Evolutionary conservation across 768 basidiomycete species (phyloP).

Genomic region (Pisolithus orientalis): DNA sequence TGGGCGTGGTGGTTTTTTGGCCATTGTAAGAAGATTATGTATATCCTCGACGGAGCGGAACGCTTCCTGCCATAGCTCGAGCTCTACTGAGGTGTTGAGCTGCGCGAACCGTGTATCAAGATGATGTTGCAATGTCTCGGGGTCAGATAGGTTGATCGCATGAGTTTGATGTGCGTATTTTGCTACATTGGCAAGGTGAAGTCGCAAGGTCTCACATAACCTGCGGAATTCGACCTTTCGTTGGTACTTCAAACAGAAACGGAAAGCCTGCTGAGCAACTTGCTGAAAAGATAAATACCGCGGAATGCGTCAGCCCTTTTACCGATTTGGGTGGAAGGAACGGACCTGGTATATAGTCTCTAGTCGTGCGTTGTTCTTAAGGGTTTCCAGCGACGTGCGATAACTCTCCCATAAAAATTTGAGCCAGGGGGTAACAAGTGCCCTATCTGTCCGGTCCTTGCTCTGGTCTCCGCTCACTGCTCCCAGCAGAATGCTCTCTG

Average conservation of each 20-base stretch:
- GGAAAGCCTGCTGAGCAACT: slow-evolving; percentile 96
- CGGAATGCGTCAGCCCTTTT: neutral
- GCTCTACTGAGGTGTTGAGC: slow-evolving; percentile 92
- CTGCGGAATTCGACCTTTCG: slow-evolving; percentile 97
- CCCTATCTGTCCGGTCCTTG: slow-evolving; percentile 90
- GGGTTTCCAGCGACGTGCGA: slow-evolving; percentile 88
- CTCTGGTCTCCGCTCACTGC: slow-evolving; percentile 87
- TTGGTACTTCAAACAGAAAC: slow-evolving; percentile 89
- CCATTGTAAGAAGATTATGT: slow-evolving; percentile 89
- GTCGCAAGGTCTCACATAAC: slow-evolving; percentile 90
- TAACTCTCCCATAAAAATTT: slow-evolving; percentile 99
- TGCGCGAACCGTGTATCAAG: slow-evolving; percentile 97
- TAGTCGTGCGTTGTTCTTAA: slow-evolving; percentile 91
- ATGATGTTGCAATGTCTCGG: slow-evolving; percentile 91
- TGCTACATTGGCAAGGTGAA: slow-evolving; percentile 89
- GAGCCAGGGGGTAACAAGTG: slow-evolving; percentile 94
- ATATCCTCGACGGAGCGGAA: slow-evolving; percentile 98
- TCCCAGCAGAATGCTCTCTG: slow-evolving; percentile 84
- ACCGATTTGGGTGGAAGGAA: neutral
- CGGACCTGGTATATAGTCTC: slow-evolving; percentile 91
- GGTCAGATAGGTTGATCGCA: slow-evolving; percentile 91
- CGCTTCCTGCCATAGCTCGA: slow-evolving; percentile 98
- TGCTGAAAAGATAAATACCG: slow-evolving; percentile 40
- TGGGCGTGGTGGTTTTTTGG: slow-evolving; percentile 87
- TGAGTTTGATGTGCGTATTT: slow-evolving; percentile 94